phyloP scores from a whole-genome alignment of 2,329 filamentous ascomycete species.

The Rhexocercosporidium sp. region DNA sequence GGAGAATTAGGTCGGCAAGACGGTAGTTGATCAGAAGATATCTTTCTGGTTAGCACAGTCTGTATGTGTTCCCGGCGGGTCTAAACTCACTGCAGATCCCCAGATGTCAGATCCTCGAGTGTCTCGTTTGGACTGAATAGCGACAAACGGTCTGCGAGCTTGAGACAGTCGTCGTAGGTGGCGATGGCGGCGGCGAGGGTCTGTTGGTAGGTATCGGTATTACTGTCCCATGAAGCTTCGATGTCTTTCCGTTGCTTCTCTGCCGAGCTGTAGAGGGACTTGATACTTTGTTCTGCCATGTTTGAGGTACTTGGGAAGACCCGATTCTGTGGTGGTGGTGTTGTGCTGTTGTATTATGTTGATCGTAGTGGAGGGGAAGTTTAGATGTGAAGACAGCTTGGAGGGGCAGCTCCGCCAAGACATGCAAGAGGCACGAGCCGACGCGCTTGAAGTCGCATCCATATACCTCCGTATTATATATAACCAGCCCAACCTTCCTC shows the following conservation, averaged over 20 bases:
- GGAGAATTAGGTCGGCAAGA: conserved; percentile 79
- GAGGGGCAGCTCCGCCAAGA: conserved; percentile 12
- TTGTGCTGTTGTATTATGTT: conserved; percentile 15
- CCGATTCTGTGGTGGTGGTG: conserved; percentile 32
- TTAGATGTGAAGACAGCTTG: conserved; percentile 1
- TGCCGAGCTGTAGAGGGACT: conserved; percentile 58
- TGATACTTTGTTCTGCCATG: conserved; percentile 53
- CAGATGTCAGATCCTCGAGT: conserved; percentile 83
- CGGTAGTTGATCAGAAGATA: conserved; percentile 80
- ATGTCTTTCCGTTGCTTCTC: conserved; percentile 61
- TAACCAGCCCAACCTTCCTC: not conserved
- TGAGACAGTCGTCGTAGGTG: conserved; percentile 74
- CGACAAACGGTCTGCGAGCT: conserved; percentile 71
- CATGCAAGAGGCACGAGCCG: not conserved
- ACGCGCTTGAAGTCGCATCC: conserved; percentile 5
- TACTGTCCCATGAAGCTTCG: conserved; percentile 68
- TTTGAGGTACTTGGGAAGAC: conserved; percentile 41
- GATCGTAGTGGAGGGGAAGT: not conserved
- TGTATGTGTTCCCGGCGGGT: not conserved
- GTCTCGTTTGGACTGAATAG: conserved; percentile 92
- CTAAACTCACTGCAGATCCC: conserved; percentile 72
- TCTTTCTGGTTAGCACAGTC: conserved; percentile 46
- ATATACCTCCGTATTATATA: too few relatives aligned
- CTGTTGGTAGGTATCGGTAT: conserved; percentile 68
- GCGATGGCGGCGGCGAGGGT: conserved; percentile 70